Evolutionary conservation across 345 rosid genomes (phyloP).

Genomic region (Sapria himalayana): DNA sequence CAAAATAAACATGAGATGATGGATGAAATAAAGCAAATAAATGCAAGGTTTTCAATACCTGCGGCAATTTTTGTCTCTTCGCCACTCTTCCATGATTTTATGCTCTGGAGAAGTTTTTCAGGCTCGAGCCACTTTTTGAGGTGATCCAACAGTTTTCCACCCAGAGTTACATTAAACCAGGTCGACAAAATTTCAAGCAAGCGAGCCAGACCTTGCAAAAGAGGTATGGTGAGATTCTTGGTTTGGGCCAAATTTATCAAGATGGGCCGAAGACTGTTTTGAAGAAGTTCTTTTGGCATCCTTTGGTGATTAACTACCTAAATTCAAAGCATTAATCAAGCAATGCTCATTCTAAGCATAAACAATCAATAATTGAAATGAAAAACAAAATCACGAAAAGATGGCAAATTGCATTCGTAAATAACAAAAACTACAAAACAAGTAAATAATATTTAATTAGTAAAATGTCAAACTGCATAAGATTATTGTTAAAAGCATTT

Average conservation of each 20-base stretch:
- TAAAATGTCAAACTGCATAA: too few relatives aligned
- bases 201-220: conserved; percentile 93
- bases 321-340: conserved; percentile 5
- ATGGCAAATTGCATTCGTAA: background rate
- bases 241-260: conserved; percentile 91
- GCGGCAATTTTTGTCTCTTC: conserved; percentile 99
- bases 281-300: conserved; percentile 98
- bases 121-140: conserved; percentile 98
- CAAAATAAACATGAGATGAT: too few relatives aligned
- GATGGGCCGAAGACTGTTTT: conserved; percentile 96
- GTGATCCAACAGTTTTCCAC: conserved; percentile 93
- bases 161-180: conserved; percentile 97
- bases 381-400: background rate
- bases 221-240: conserved; percentile 97
- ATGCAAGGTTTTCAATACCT: conserved; percentile 47
- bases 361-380: background rate
- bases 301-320: conserved; percentile 93
- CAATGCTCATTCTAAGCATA: conserved; percentile 2
- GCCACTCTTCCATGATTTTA: conserved; percentile 94
- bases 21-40: too few relatives aligned
- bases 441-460: too few relatives aligned
- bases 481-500: too few relatives aligned
- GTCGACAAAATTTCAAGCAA: conserved; percentile 86
- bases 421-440: background rate
- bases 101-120: conserved; percentile 82